Evolutionary conservation across 169 alveolate genomes (phyloP).

Genomic region (Plasmodium relictum): DNA sequence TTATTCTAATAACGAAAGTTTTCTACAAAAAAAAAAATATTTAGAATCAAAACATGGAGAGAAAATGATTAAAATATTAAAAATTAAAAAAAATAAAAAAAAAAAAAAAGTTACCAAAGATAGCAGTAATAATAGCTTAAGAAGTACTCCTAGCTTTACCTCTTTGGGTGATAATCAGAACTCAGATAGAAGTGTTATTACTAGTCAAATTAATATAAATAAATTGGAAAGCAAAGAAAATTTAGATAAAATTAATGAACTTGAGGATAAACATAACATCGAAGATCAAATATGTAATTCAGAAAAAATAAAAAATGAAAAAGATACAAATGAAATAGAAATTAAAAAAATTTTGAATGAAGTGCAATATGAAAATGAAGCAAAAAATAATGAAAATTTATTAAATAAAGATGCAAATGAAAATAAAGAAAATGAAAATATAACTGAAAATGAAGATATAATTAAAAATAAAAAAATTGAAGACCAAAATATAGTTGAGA

Average conservation of each 20-base stretch:
- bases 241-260: too few species aligned
- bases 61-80: slow-evolving; percentile 69
- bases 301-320: too few species aligned
- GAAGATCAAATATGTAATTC: too few species aligned
- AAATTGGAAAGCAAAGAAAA: too few species aligned
- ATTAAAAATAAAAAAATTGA: neutral
- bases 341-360: too few species aligned
- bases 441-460: neutral
- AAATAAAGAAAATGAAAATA: neutral
- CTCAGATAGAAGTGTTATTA: too few species aligned
- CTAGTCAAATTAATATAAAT: too few species aligned
- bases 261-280: too few species aligned
- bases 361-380: too few species aligned
- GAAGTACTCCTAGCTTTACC: neutral
- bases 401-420: neutral
- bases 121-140: neutral
- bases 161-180: too few species aligned
- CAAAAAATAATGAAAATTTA: too few species aligned
- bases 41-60: slow-evolving; percentile 75
- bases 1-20: slow-evolving; percentile 49
- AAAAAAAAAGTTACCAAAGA: slow-evolving; percentile 15
- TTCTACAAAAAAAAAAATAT: slow-evolving; percentile 68
- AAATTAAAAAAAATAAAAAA: slow-evolving; percentile 51
- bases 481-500: neutral
- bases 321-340: too few species aligned